A percentile compares a stretch with the other conserved stretches of the same genome.
Evolutionary conservation across 2,329 filamentous ascomycete species (phyloP).

Genomic region (Sporothrix sp.): DNA sequence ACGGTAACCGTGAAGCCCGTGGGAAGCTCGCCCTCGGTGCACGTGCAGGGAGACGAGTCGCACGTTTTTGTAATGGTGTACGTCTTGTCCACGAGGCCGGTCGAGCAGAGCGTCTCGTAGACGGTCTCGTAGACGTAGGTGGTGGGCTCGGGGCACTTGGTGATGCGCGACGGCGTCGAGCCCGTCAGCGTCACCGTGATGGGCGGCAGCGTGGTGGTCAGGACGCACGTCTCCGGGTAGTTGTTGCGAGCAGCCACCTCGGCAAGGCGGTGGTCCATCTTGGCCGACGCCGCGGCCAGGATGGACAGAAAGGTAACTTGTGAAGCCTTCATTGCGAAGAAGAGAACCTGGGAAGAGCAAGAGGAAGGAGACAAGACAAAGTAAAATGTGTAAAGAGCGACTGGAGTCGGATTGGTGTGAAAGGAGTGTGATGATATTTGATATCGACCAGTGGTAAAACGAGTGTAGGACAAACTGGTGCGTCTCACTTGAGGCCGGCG

Average conservation of each 20-base stretch:
- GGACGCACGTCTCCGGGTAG: slow-evolving; percentile 8
- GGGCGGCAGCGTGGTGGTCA: slow-evolving; percentile 13
- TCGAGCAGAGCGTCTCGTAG: slow-evolving; percentile 13
- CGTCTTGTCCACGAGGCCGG: slow-evolving; percentile 12
- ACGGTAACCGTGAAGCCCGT: slow-evolving; percentile 16
- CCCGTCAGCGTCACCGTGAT: slow-evolving; percentile 11
- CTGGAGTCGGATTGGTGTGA: not conserved
- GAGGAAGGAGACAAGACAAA: not conserved
- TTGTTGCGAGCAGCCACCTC: not conserved
- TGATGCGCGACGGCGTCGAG: not conserved
- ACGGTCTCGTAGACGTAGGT: slow-evolving; percentile 13
- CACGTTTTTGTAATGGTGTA: slow-evolving; percentile 20
- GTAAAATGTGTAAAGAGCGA: not conserved
- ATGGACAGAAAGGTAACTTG: slow-evolving; percentile 10
- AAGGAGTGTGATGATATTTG: too few relatives aligned
- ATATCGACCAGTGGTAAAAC: not conserved
- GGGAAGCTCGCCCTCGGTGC: slow-evolving; percentile 8
- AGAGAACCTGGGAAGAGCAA: not conserved
- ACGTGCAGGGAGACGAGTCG: slow-evolving; percentile 12
- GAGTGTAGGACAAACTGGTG: not conserved
- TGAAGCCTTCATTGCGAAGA: slow-evolving; percentile 11
- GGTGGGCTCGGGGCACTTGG: slow-evolving; percentile 8
- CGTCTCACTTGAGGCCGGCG: slow-evolving; percentile 13
- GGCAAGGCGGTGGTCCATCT: not conserved
- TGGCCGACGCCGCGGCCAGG: slow-evolving; percentile 4